phyloP scores from a whole-genome alignment of 2,329 filamentous ascomycete genomes.

The Penicillium glabrum region DNA sequence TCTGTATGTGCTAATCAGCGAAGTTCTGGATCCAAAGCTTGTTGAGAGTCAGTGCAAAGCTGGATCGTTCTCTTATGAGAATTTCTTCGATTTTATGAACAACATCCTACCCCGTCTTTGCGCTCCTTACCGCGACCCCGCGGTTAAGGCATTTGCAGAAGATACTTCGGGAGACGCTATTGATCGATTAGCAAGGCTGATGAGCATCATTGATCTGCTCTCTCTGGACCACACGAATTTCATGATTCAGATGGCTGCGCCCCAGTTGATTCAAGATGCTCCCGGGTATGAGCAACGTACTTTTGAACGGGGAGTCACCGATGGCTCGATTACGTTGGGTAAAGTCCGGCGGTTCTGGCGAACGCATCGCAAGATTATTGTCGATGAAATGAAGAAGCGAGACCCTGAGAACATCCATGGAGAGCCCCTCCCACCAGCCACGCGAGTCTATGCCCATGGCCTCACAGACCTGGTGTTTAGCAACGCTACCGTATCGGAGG shows the following conservation, averaged over 20 bases:
- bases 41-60: slow-evolving; percentile 59
- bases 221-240: slow-evolving; percentile 67
- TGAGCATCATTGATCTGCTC: slow-evolving; percentile 62
- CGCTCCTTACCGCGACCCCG: slow-evolving; percentile 62
- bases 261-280: slow-evolving; percentile 61
- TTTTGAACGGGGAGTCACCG: slow-evolving; percentile 56
- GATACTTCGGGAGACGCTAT: slow-evolving; percentile 57
- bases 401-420: slow-evolving; percentile 39
- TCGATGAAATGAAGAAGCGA: slow-evolving; percentile 53
- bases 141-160: slow-evolving; percentile 57
- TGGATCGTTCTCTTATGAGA: slow-evolving; percentile 62
- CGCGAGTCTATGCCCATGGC: slow-evolving; percentile 58
- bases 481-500: slow-evolving; percentile 52
- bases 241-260: slow-evolving; percentile 60
- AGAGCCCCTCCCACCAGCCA: slow-evolving; percentile 33
- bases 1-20: slow-evolving; percentile 60
- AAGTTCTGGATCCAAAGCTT: slow-evolving; percentile 59
- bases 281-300: slow-evolving; percentile 61
- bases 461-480: slow-evolving; percentile 59
- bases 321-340: slow-evolving; percentile 52
- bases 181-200: slow-evolving; percentile 62
- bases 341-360: slow-evolving; percentile 58
- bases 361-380: slow-evolving; percentile 37
- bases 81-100: slow-evolving; percentile 65
- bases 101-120: slow-evolving; percentile 64